phyloP scores from a whole-genome alignment of 225 moss, liverwort and hornwort species.

The Ulota crispa region DNA sequence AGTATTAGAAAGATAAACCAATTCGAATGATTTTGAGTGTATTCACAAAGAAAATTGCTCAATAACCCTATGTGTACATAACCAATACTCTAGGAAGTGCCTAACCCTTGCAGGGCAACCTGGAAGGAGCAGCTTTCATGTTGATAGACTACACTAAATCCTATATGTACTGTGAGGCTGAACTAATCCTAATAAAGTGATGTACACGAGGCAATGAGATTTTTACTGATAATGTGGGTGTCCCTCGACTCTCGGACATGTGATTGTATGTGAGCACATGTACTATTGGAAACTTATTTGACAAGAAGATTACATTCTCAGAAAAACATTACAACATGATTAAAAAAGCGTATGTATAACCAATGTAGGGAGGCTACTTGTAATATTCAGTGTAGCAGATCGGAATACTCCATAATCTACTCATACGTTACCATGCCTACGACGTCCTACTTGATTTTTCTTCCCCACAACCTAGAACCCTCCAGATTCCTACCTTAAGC shows the following conservation, averaged over 20 bases:
- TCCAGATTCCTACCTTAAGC: constrained; percentile 30
- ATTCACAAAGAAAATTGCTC: constrained; percentile 36
- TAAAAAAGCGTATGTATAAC: constrained; percentile 42
- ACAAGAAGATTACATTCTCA: constrained; percentile 45
- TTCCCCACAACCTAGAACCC: constrained; percentile 28
- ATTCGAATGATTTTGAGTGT: constrained; percentile 24
- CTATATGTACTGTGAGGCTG: constrained; percentile 13
- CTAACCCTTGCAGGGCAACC: constrained; percentile 18
- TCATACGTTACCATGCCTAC: constrained; percentile 30
- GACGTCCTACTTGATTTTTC: constrained; percentile 27
- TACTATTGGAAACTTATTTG: constrained; percentile 41
- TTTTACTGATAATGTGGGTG: neutral
- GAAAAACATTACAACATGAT: constrained; percentile 39
- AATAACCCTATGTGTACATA: constrained; percentile 25
- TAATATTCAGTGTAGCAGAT: constrained; percentile 41
- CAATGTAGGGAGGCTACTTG: constrained; percentile 43
- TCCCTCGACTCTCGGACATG: constrained; percentile 9
- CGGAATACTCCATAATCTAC: constrained; percentile 31
- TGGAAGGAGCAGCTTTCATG: constrained; percentile 15
- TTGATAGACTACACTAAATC: constrained; percentile 25
- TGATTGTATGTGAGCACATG: constrained; percentile 27
- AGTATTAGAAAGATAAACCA: neutral
- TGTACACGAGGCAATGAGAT: constrained; percentile 22
- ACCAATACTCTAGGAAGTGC: constrained; percentile 11
- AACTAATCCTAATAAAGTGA: constrained; percentile 20